Conservation (phyloP, 129 eudicot species). For the Deinandra increscens region DNA sequence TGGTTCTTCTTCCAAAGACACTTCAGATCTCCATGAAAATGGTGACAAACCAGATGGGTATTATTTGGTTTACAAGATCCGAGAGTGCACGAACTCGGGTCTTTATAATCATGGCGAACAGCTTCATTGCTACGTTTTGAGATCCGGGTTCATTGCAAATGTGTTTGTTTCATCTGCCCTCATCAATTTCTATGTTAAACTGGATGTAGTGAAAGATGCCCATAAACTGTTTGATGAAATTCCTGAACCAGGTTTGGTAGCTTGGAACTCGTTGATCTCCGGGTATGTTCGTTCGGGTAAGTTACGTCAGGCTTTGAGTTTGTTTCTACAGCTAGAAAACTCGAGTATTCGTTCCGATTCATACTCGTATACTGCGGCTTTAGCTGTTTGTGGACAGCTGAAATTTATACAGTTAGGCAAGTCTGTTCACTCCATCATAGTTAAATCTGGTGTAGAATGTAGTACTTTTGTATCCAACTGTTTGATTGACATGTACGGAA, state of each 20-base stretch:
- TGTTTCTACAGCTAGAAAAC: slow-evolving; percentile 58
- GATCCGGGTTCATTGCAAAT: slow-evolving; percentile 52
- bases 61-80: slow-evolving; percentile 49
- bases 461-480: slow-evolving; percentile 58
- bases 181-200: slow-evolving; percentile 57
- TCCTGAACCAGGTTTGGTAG: slow-evolving; percentile 60
- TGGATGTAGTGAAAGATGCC: slow-evolving; percentile 44
- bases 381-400: slow-evolving; percentile 67
- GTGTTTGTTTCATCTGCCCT: slow-evolving; percentile 56
- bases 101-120: slow-evolving; percentile 43
- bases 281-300: slow-evolving; percentile 64
- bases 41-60: slow-evolving; percentile 37
- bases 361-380: slow-evolving; percentile 57
- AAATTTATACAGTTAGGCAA: slow-evolving; percentile 44
- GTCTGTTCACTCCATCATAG: slow-evolving; percentile 54
- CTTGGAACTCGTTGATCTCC: slow-evolving; percentile 86
- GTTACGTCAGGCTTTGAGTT: slow-evolving; percentile 45
- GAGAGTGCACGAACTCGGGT: slow-evolving; percentile 41
- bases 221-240: slow-evolving; percentile 69
- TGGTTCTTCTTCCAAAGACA: slow-evolving; percentile 4
- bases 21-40: background rate
- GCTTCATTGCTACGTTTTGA: slow-evolving; percentile 56
- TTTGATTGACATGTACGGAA: slow-evolving; percentile 88
- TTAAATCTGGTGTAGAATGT: slow-evolving; percentile 54
- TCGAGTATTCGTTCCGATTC: slow-evolving; percentile 54